Evolutionary conservation across 345 rosid species (phyloP), one percentile per base, ranked within the genome.

Genomic region (Heritiera fomes): DNA sequence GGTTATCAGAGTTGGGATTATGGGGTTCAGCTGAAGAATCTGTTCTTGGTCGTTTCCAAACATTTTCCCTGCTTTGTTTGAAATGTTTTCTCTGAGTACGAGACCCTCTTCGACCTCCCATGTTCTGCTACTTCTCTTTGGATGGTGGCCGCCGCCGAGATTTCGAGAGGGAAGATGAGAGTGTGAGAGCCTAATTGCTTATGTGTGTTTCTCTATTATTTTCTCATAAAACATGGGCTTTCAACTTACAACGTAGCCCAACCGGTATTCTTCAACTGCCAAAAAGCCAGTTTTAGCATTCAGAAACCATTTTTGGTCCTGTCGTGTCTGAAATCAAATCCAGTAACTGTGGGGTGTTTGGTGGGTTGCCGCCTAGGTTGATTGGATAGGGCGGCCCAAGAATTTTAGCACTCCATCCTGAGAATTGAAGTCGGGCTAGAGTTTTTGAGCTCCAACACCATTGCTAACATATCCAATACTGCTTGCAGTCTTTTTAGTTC

Each of bases 21-120:
- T 66, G 59, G 65, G 83, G 76, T 65, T 87, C 87, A 40, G 83
- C 49, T 14, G 87, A 49, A 78, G 83, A 86, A 74, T 88, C 97
- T 0, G 93, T 71, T 79, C 85, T 91, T 53, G 83, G 52, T 28
- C 89, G 90, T 80, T 92, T 91, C 89, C 87, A 89, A 61, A 89
- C 88, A 77, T 88, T 88, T 32, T 89, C 97, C 83, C 99, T 88
- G 82, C 75, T 89, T n/a, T 96, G 88, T 0, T 88, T 83, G 69
- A 85, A 87, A 82, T 90, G 94, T 55, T 83, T 92, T 65, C 91
- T 82, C 63, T 89, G 90, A 23, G 98, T 91, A 49, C 86, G 87
- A 28, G 93, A 90, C 83, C 83, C 84, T 82, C 86, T 80, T 70
- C 89, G 85, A 80, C 92, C 82, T 62, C 97, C 87, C 87, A 90